Conservation (phyloP, 2,329 filamentous ascomycete genomes). For the Colletotrichum kahawae region DNA sequence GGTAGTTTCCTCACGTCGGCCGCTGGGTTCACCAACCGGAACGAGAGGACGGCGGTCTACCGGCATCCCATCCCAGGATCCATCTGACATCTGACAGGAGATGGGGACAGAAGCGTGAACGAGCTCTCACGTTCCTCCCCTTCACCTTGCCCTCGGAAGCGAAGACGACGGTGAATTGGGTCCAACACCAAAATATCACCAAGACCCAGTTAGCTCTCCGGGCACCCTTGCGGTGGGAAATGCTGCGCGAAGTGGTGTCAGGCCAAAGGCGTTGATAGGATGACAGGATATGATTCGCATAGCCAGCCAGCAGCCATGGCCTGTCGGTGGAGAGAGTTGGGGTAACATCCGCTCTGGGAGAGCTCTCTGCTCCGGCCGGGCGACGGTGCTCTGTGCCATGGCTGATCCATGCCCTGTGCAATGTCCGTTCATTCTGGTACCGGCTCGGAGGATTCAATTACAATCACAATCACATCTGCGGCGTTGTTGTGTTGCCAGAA, state of each 20-base stretch:
- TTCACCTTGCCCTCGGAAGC: not conserved
- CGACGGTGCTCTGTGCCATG: not conserved
- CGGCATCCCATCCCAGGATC: not conserved
- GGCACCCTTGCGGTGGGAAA: not conserved
- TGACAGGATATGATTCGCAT: constrained; percentile 1
- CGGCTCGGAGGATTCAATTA: not conserved
- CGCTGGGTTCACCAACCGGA: not conserved
- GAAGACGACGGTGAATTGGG: not conserved
- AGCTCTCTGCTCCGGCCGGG: not conserved
- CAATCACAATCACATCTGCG: not conserved
- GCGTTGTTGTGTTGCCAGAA: not conserved
- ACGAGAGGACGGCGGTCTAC: not conserved
- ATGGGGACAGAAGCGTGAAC: not conserved
- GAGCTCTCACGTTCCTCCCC: not conserved
- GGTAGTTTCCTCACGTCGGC: not conserved
- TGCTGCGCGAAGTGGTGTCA: not conserved
- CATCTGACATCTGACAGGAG: constrained; percentile 8
- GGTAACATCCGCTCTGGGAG: not conserved
- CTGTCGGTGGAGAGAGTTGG: not conserved
- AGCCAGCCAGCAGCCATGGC: not conserved
- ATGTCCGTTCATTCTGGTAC: not conserved
- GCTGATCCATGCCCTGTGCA: not conserved
- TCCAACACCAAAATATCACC: constrained; percentile 1
- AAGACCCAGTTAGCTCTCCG: not conserved
- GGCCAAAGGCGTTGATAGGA: not conserved